A percentile compares a stretch with the other conserved stretches of the same genome.
Conservation (phyloP, 2,329 filamentous ascomycete species). For the Colletotrichum australisinense region DNA sequence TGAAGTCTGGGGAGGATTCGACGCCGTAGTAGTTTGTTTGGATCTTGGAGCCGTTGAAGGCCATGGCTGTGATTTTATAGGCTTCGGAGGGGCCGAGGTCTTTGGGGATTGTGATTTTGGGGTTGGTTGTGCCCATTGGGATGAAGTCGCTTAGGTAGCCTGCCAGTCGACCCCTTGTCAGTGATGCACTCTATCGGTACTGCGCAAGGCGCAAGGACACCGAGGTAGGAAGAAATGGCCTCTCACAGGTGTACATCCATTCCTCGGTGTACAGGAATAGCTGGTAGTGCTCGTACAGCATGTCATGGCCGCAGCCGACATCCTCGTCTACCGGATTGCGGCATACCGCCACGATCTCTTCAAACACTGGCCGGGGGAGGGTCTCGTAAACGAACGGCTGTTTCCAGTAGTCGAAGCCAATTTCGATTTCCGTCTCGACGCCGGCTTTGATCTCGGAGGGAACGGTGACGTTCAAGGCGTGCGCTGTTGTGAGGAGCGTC, state of each 20-base stretch:
- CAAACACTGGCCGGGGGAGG: not conserved
- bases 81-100: not conserved
- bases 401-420: constrained; percentile 23
- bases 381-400: constrained; percentile 24
- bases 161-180: not conserved
- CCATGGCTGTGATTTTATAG: not conserved
- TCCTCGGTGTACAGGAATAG: constrained; percentile 3
- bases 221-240: no score
- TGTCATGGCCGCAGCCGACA: constrained; percentile 7
- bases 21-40: not conserved
- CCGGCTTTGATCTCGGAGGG: not conserved
- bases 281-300: constrained; percentile 23
- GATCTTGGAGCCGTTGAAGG: not conserved
- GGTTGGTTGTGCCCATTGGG: constrained; percentile 5
- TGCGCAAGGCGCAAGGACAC: not conserved
- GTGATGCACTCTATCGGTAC: not conserved
- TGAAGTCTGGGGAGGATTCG: not conserved
- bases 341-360: constrained; percentile 12
- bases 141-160: constrained; percentile 11
- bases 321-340: constrained; percentile 6
- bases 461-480: constrained; percentile 12
- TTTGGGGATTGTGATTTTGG: constrained; percentile 6
- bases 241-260: constrained; percentile 10
- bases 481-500: not conserved
- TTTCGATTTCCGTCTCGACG: constrained; percentile 19